phyloP scores from a whole-genome alignment of 2,329 filamentous ascomycete species.

The Botryotinia calthae region DNA sequence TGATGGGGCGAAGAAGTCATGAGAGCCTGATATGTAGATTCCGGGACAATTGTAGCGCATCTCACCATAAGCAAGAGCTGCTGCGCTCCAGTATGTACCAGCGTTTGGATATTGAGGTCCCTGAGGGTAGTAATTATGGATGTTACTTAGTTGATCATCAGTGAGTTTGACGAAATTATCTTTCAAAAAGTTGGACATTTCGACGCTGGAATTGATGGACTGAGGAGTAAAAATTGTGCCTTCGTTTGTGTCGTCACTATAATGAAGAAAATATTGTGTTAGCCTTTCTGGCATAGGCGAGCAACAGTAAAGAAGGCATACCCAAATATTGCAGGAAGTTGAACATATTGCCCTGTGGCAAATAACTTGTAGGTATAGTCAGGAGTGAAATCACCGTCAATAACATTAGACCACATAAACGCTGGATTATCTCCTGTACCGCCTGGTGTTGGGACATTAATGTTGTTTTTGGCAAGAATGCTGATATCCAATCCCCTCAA shows the following conservation, averaged over 20 bases:
- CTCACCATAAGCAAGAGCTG: conserved; percentile 60
- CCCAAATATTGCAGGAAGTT: conserved; percentile 52
- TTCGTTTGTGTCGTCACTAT: conserved; percentile 59
- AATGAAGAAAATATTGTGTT: not conserved
- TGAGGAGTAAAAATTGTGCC: conserved; percentile 60
- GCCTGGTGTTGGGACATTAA: conserved; percentile 40
- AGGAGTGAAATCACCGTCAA: conserved; percentile 53
- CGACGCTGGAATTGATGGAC: conserved; percentile 45
- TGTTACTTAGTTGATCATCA: conserved; percentile 47
- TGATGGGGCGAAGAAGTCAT: conserved; percentile 29
- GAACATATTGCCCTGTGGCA: conserved; percentile 49
- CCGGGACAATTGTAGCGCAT: conserved; percentile 64
- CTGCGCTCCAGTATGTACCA: conserved; percentile 58
- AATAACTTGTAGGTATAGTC: conserved; percentile 52
- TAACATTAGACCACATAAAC: conserved; percentile 54
- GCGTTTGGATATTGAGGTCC: conserved; percentile 47
- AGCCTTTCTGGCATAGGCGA: not conserved
- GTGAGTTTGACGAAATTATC: conserved; percentile 58
- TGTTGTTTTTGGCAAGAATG: conserved; percentile 46
- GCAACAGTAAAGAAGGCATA: conserved; percentile 17
- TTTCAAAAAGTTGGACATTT: conserved; percentile 55
- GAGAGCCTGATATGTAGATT: conserved; percentile 46
- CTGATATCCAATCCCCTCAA: conserved; percentile 45
- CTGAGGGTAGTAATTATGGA: conserved; percentile 56
- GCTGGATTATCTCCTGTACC: conserved; percentile 42